Evolutionary conservation across 2,329 filamentous ascomycete genomes (phyloP), one percentile per base, ranked within the genome.

Genomic region (Penicillium paneum): DNA sequence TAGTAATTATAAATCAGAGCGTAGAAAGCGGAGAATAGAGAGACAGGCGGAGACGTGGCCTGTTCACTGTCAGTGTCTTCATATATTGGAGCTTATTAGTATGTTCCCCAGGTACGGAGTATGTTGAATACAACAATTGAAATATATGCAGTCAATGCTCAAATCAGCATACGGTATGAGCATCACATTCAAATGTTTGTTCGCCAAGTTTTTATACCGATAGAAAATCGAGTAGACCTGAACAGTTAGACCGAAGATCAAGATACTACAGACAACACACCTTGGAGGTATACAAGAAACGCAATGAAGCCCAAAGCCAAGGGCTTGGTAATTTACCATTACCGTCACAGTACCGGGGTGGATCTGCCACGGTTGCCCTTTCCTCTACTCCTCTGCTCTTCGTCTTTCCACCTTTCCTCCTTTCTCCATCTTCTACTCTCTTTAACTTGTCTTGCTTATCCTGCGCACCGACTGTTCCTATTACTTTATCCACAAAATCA

Each of bases 11-110:
- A 49, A 60, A 54, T 53, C 29, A 36, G 29, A n/a, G 32, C 21
- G 21, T 24, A 41, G n/a, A 39, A 39, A 19, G 41, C 34, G 35
- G 42, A 49, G 43, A 49, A n/a, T 31, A 55, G 46, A n/a, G 31
- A 55, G 49, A 52, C 28, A 49, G 55, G 49, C 53, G 54, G 62
- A 64, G 62, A 64, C 62, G 62, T 64, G 62, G 62, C 62, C 62
- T 64, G 62, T 64, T 62, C 61, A 52, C 52, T 21, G 26, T 53
- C 24, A 17, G 43, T 29, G 15, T 19, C n/a, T 10, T 35, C 32
- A 35, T 17, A 43, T n/a, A 6, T 26, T n/a, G 13, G 29, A 46
- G 26, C 29, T n/a, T n/a, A 46, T 36, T 24, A 45, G 28, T 12
- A 15, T n/a, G 42, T 38, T 47, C 32, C 24, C 46, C 36, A 19